phyloP scores from a whole-genome alignment of 139 green algal genomes.

The Tetraselmis chui region DNA sequence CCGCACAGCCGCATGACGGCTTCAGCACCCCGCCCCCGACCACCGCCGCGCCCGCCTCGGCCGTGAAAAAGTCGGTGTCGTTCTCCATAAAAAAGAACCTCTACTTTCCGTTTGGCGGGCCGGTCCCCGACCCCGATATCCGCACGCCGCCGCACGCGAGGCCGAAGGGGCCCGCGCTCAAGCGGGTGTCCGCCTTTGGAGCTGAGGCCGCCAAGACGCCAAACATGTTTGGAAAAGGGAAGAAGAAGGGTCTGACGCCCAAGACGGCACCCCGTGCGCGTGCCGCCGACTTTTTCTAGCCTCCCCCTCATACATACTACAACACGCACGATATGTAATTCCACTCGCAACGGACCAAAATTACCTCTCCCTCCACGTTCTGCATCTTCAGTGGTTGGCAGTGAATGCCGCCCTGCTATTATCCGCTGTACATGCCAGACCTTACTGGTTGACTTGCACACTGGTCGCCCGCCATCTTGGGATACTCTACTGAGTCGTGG shows the following conservation, averaged over 20 bases:
- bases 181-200: background rate
- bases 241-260: background rate
- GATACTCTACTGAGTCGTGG: too few species aligned
- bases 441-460: too few species aligned
- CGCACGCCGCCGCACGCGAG: constrained; percentile 57
- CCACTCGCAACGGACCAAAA: too few species aligned
- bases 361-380: too few species aligned
- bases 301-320: too few species aligned
- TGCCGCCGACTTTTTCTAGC: constrained; percentile 4
- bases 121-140: constrained; percentile 51
- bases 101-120: constrained; percentile 55
- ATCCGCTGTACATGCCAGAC: too few species aligned
- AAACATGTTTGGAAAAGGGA: background rate
- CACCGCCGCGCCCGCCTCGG: background rate
- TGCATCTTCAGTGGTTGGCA: too few species aligned
- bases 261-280: background rate
- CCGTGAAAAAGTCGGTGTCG: constrained; percentile 47
- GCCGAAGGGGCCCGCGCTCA: constrained; percentile 48
- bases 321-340: too few species aligned
- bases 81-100: constrained; percentile 74
- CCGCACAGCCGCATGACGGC: background rate
- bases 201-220: background rate
- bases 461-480: too few species aligned
- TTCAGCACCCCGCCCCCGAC: background rate
- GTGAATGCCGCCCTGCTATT: too few species aligned